Base-by-base conservation (phyloP, 345 rosid species). In the Eutrema heterophyllum region DNA sequence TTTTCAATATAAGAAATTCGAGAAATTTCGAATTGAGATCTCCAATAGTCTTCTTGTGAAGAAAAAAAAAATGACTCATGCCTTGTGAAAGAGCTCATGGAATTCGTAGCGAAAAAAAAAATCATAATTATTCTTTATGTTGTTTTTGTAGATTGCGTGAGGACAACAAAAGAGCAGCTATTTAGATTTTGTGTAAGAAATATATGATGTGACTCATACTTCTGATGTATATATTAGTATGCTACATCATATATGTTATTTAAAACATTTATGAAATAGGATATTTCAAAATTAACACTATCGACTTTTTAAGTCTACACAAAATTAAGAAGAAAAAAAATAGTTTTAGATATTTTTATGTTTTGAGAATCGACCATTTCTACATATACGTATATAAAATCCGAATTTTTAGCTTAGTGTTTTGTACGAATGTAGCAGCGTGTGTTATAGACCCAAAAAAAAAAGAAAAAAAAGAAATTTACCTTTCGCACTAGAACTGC, bases 401-500 rank as follows among this genome's bases (percentile, higher is more conserved):
- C 29, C 29, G 3, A 33, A 36, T 56, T 56, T 35, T 5, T 35
- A 35, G 63, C 45, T 36, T 58, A 36, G 15, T 35, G 7, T 36
- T 69, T 56, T 56, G n/a, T 56, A 56, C 5, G 30, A 27, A 15
- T 52, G 15, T 52, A 35, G 46, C 29, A 44, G 15, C 15, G 59
- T 66, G 68, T 32, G 55, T 46, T 16, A 44, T 29, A 11, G n/a
- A 29, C 10, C 15, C 18, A 8, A 40, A 11, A 12, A 2, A 5
- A 38, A 9, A 5, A 35, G 14, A 4, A 18, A 9, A 51, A 43
- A 63, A 5, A n/a, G n/a, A n/a, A n/a, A n/a, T n/a, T 14, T 38
- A 76, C 80, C 80, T 70, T 57, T 77, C 0, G 76, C 64, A 50
- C 24, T 63, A 16, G 71, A 54, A 48, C 18, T 64, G 14, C 75